phyloP scores from a whole-genome alignment of 2,329 filamentous ascomycete species.

The Phoma sp. region DNA sequence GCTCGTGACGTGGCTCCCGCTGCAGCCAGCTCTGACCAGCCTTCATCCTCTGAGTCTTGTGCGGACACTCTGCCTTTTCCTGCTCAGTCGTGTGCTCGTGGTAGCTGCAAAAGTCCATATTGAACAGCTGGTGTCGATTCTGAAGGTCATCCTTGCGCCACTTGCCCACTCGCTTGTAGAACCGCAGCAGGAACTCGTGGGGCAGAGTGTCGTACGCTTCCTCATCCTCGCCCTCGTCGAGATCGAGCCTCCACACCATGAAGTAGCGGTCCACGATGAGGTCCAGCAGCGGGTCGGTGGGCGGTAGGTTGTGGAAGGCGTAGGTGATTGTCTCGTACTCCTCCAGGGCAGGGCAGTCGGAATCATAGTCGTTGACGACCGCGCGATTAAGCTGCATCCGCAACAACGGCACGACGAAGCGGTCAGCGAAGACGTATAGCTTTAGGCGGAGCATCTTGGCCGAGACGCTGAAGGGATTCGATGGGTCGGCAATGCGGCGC shows the following conservation, averaged over 20 bases:
- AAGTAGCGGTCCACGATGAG: conserved; percentile 19
- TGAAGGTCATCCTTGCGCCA: conserved; percentile 7
- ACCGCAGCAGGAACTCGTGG: conserved; percentile 10
- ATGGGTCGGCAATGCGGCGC: conserved; percentile 13
- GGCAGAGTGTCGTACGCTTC: conserved; percentile 6
- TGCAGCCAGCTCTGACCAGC: conserved; percentile 4
- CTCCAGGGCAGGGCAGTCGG: conserved; percentile 10
- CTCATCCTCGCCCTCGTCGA: conserved; percentile 13
- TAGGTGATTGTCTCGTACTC: conserved; percentile 15
- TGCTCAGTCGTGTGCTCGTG: conserved; percentile 8
- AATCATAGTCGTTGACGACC: conserved; percentile 13
- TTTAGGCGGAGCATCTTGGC: conserved; percentile 16
- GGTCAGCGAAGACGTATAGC: conserved; percentile 16
- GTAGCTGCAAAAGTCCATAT: conserved; percentile 16
- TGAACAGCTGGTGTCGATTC: conserved; percentile 12
- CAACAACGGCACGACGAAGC: conserved; percentile 11
- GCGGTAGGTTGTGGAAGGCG: conserved; percentile 17
- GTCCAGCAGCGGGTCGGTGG: conserved; percentile 13
- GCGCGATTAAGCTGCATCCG: conserved; percentile 8
- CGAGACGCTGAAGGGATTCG: conserved; percentile 9
- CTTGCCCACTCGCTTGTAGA: conserved; percentile 13
- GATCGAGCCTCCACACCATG: conserved; percentile 14
- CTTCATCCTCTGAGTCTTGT: conserved; percentile 12
- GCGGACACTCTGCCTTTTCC: conserved; percentile 2
- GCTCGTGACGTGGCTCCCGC: not conserved